Conservation (phyloP, 768 basidiomycete species). For the Clavulina sp. region DNA sequence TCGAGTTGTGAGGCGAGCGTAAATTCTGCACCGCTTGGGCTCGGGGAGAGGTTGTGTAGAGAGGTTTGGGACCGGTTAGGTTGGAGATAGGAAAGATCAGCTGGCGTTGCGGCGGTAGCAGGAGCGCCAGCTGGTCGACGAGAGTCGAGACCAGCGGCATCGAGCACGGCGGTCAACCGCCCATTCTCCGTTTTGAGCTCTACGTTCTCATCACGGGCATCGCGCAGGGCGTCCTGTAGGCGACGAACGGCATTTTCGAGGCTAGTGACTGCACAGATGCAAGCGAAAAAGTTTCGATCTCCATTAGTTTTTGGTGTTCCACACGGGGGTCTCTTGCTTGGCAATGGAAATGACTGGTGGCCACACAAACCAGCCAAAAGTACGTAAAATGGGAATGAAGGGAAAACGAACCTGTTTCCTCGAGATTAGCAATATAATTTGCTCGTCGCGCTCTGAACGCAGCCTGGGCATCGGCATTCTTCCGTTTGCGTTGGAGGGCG, state of each 20-base stretch:
- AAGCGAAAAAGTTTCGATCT: background rate
- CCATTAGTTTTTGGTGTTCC: background rate
- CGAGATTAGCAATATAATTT: slow-evolving; percentile 75
- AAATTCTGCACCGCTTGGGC: background rate
- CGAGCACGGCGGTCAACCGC: slow-evolving; percentile 22
- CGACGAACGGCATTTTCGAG: slow-evolving; percentile 72
- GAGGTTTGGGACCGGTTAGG: background rate
- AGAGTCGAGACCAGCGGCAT: background rate
- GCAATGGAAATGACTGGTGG: slow-evolving; percentile 6
- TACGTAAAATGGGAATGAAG: slow-evolving; percentile 4
- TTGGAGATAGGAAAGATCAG: background rate
- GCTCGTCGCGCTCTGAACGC: slow-evolving; percentile 28
- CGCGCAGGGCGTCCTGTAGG: slow-evolving; percentile 64
- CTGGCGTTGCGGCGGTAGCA: background rate
- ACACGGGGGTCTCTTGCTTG: slow-evolving; percentile 20
- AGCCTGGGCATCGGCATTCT: slow-evolving; percentile 70
- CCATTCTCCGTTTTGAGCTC: slow-evolving; percentile 49
- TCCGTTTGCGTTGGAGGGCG: slow-evolving; percentile 23
- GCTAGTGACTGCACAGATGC: slow-evolving; percentile 41
- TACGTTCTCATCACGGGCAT: slow-evolving; percentile 40
- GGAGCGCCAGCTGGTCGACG: background rate
- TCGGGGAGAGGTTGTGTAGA: background rate
- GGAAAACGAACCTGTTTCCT: slow-evolving; percentile 41
- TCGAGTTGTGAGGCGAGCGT: background rate
- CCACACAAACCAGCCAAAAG: slow-evolving; percentile 4